These are phyloP conservation scores for Amanita fuliginea DNA, from an alignment of 768 basidiomycete species.

Conservation along the genomic window DNA sequence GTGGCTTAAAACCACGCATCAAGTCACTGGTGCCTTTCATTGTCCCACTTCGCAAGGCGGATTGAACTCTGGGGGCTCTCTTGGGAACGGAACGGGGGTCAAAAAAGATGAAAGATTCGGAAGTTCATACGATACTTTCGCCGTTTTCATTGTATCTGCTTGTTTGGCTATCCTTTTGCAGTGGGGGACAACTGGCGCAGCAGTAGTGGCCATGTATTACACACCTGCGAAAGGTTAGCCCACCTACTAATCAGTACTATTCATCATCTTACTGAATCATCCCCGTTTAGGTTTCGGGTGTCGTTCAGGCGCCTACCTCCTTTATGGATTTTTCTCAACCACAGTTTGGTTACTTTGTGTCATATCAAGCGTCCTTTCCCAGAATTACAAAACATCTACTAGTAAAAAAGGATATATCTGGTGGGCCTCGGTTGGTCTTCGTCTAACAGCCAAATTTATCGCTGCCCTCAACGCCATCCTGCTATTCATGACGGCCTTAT, in stretches of 20 bases:
- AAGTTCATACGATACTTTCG: constrained; percentile 1
- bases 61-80: not conserved
- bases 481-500: constrained; percentile 15
- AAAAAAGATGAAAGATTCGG: not conserved
- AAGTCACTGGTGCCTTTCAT: constrained; percentile 9
- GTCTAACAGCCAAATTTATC: constrained; percentile 13
- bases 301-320: constrained; percentile 1
- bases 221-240: constrained; percentile 15
- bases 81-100: not conserved
- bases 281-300: not conserved
- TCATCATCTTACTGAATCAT: not conserved
- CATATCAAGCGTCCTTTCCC: constrained; percentile 15
- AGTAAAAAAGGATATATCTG: not conserved
- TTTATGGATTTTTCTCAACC: constrained; percentile 15
- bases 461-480: constrained; percentile 14
- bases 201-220: constrained; percentile 12
- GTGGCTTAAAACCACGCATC: constrained; percentile 11
- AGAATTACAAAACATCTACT: constrained; percentile 11
- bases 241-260: not conserved
- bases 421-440: constrained; percentile 10
- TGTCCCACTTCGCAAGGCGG: constrained; percentile 2
- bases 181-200: constrained; percentile 17
- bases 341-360: constrained; percentile 15
- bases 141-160: constrained; percentile 8
- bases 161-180: constrained; percentile 12